Evolutionary conservation across 352 stramenopile genomes (phyloP).

Genomic region (Achlya hypogyna): DNA sequence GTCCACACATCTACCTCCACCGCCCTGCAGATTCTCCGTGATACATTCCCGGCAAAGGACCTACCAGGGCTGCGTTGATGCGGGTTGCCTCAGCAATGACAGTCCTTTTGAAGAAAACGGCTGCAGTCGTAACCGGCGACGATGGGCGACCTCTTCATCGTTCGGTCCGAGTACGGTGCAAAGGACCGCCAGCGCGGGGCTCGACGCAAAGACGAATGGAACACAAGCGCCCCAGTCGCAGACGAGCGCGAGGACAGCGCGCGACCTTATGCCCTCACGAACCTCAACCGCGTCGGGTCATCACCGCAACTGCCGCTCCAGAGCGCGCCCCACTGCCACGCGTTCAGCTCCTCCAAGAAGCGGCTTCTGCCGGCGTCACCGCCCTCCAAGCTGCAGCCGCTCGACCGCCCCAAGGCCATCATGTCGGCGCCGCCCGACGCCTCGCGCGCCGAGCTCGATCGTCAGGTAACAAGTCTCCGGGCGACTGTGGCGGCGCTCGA

Average conservation of each 20-base stretch:
- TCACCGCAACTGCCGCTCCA: constrained; percentile 50
- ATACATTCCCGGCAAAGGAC: too few species aligned
- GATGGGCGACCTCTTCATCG: neutral
- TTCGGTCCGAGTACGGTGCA: neutral
- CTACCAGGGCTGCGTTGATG: too few species aligned
- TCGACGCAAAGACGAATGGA: too few species aligned
- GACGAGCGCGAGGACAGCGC: neutral
- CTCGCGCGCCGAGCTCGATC: constrained; percentile 36
- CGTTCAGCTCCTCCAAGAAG: constrained; percentile 68
- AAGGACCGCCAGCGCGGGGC: neutral
- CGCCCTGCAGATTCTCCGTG: too few species aligned
- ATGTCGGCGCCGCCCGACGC: too few species aligned
- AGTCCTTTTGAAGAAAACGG: too few species aligned
- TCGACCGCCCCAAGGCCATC: constrained; percentile 24
- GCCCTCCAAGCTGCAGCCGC: constrained; percentile 21
- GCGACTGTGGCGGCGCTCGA: constrained; percentile 30
- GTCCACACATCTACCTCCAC: too few species aligned
- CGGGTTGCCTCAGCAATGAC: too few species aligned
- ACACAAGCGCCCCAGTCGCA: too few species aligned
- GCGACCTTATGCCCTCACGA: constrained; percentile 22
- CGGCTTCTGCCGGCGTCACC: constrained; percentile 25
- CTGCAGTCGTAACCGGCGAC: neutral
- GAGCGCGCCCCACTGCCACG: constrained; percentile 35
- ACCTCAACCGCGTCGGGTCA: constrained; percentile 53
- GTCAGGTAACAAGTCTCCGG: constrained; percentile 21